These are phyloP conservation scores for Tolypocladium ophioglossoides DNA, from an alignment of 2,329 filamentous ascomycete genomes.

Conservation along the genomic window DNA sequence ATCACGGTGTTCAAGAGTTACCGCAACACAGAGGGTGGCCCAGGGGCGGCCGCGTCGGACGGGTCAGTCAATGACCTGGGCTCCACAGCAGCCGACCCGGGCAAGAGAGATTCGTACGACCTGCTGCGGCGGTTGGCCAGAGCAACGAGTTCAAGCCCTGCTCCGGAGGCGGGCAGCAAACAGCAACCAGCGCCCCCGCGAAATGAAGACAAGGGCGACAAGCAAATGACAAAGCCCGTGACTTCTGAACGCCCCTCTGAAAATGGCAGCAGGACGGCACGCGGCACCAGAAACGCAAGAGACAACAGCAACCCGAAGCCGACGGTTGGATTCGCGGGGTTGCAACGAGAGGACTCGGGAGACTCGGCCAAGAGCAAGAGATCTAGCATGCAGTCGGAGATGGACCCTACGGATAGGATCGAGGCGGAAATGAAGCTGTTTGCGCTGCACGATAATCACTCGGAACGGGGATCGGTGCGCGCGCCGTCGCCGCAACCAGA, in stretches of 20 bases:
- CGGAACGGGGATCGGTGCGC: constrained; percentile 42
- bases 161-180: constrained; percentile 15
- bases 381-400: constrained; percentile 38
- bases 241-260: constrained; percentile 8
- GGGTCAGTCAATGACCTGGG: background rate
- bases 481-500: constrained; percentile 32
- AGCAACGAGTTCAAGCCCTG: constrained; percentile 34
- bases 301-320: constrained; percentile 20
- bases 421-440: constrained; percentile 47
- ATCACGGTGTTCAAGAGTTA: constrained; percentile 27
- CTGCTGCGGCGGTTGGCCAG: constrained; percentile 38
- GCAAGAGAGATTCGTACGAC: constrained; percentile 33
- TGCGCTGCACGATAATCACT: constrained; percentile 42
- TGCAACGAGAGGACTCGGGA: constrained; percentile 30
- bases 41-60: background rate
- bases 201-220: constrained; percentile 5
- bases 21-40: background rate
- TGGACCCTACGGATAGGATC: constrained; percentile 45
- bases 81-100: background rate
- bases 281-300: constrained; percentile 5
- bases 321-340: constrained; percentile 35
- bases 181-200: constrained; percentile 5
- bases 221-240: constrained; percentile 3
- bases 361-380: constrained; percentile 39
- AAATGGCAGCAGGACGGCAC: constrained; percentile 7